Evolutionary conservation across 345 rosid genomes (phyloP).

Genomic region (Syzygium jambos): DNA sequence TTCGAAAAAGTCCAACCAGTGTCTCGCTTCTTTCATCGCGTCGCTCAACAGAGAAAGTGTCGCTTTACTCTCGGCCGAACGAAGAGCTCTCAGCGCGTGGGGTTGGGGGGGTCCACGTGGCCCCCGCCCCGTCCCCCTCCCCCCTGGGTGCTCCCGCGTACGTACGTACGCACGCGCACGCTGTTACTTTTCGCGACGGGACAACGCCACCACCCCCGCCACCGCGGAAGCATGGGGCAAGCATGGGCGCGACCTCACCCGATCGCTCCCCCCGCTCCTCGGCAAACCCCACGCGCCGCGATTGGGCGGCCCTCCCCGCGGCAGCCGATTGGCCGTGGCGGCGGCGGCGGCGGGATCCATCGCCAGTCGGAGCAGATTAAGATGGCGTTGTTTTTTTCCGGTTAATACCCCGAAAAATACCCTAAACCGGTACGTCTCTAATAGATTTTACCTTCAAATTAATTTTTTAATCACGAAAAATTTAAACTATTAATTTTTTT

Average conservation of each 20-base stretch:
- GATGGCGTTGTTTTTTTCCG: no score
- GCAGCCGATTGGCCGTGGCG: no score
- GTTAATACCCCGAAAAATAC: no score
- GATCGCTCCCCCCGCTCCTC: background rate
- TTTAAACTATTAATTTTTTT: no score
- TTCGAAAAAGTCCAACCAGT: background rate
- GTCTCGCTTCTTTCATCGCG: background rate
- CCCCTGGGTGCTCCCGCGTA: background rate
- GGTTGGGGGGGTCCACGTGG: background rate
- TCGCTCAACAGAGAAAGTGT: no score
- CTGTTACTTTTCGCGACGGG: background rate
- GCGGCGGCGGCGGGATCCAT: no score
- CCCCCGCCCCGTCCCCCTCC: background rate
- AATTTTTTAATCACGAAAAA: no score
- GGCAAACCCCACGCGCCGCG: no score
- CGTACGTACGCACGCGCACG: background rate
- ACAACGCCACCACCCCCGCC: background rate
- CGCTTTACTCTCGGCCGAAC: no score
- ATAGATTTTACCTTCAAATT: no score
- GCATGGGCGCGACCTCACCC: background rate
- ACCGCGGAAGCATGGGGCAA: background rate
- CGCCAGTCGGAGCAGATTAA: no score
- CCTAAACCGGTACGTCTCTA: accelerated
- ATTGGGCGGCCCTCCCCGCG: no score
- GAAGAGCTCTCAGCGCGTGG: background rate